These are phyloP conservation scores for Hypoxylon cercidicola DNA, from an alignment of 495 filamentous ascomycete genomes.

Conservation along the genomic window DNA sequence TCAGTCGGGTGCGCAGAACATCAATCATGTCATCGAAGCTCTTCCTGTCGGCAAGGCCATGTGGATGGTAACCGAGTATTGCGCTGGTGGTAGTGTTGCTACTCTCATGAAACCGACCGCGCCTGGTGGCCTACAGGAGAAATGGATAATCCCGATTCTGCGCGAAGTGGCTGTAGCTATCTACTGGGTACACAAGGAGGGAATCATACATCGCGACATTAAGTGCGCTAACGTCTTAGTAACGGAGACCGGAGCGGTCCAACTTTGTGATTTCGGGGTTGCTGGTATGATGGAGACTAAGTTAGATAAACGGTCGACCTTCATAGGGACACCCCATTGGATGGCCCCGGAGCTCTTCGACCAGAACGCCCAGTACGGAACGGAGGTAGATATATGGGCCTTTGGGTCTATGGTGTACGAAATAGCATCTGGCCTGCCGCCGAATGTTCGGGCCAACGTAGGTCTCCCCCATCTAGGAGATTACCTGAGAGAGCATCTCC, in stretches of 20 bases:
- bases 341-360: conserved; percentile 92
- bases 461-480: conserved; percentile 65
- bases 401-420: conserved; percentile 92
- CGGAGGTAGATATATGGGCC: conserved; percentile 92
- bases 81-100: conserved; percentile 92
- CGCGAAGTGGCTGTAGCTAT: conserved; percentile 87
- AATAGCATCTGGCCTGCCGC: conserved; percentile 89
- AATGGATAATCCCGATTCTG: conserved; percentile 88
- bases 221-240: conserved; percentile 95
- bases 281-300: conserved; percentile 86
- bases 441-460: conserved; percentile 66
- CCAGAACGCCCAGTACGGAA: conserved; percentile 65
- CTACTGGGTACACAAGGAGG: conserved; percentile 86
- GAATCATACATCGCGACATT: conserved; percentile 95
- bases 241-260: conserved; percentile 84
- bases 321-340: conserved; percentile 96
- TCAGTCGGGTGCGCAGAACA: conserved; percentile 85
- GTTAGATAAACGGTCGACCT: conserved; percentile 86
- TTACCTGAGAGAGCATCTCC: conserved; percentile 68
- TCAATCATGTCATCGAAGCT: conserved; percentile 90
- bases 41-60: conserved; percentile 86
- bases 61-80: conserved; percentile 97
- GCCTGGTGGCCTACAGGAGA: conserved; percentile 82
- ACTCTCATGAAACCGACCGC: conserved; percentile 76
- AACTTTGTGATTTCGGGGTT: conserved; percentile 97